Base-by-base conservation (phyloP, 495 filamentous ascomycete genomes). In the Aspergillus ostianus region DNA sequence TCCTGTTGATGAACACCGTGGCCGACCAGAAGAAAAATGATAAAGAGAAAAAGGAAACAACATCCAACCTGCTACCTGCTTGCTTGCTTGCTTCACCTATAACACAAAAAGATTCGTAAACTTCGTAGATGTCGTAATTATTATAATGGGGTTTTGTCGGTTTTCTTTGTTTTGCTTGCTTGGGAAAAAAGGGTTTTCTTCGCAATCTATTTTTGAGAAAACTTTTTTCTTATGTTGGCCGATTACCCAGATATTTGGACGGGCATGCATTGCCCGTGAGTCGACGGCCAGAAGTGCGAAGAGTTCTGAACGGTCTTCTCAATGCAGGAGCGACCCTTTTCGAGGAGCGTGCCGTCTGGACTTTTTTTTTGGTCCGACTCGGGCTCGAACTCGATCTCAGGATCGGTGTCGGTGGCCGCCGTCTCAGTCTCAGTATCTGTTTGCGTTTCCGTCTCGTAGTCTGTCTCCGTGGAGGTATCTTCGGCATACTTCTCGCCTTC, bases 401-500 rank as follows among this genome's bases (percentile, higher is more conserved):
- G 36, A 4, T 41, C 36, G 12, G 36, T 41, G 36, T 41, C 36
- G 10, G 36, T 41, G 36, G 36, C 36, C 36, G 36, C 36, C 36
- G 36, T 41, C 36, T 41, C 36, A 4, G 36, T 41, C 13, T 41
- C 36, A 4, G 36, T 41, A 17, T 41, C 36, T 1, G 36, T 41
- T 10, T 41, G 36, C 10, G 36, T 41, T 50, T 57, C 44, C 18
- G 32, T 45, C 17, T 58, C 47, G 6, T 12, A 23, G n/a, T 18
- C 10, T 20, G 29, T 51, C 8, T 36, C 30, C 5, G 48, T n/a
- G 17, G 45, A 19, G 19, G 56, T 56, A n/a, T 58, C 55, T n/a
- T 56, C 45, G 4, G 26, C 12, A 13, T 61, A 41, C 30, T 53
- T 41, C 29, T 41, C n/a, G 23, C 23, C 23, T 12, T 32, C 30